These are phyloP conservation scores for Pichia cactophila DNA, from an alignment of 1,139 yeast species.

Conservation along the genomic window DNA sequence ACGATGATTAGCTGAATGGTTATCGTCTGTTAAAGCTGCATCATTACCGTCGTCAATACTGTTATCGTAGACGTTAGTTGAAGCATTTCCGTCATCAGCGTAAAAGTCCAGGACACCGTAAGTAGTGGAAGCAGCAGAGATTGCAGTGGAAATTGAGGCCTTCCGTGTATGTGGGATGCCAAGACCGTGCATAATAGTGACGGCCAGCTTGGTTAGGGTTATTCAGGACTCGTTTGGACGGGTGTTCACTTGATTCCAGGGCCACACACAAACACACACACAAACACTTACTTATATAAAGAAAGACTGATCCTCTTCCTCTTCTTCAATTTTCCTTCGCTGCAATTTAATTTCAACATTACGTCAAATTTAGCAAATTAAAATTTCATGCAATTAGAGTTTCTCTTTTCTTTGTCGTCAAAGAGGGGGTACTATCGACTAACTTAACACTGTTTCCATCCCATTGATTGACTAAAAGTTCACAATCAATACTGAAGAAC, in stretches of 20 bases:
- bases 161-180: constrained; percentile 4
- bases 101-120: constrained; percentile 9
- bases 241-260: too few species aligned
- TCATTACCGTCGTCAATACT: constrained; percentile 2
- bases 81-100: not conserved
- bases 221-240: too few species aligned
- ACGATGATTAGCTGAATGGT: not conserved
- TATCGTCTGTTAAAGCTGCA: not conserved
- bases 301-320: too few species aligned
- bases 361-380: too few species aligned
- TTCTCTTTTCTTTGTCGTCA: too few species aligned
- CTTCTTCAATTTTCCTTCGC: too few species aligned
- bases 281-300: not conserved
- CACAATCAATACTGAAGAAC: not conserved
- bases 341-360: too few species aligned
- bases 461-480: too few species aligned
- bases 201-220: not conserved
- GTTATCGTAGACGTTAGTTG: not conserved
- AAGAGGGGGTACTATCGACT: too few species aligned
- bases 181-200: not conserved
- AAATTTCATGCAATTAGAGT: too few species aligned
- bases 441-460: too few species aligned
- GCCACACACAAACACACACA: not conserved
- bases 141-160: constrained; percentile 4
- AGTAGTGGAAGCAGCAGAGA: constrained; percentile 4